These are phyloP conservation scores for Camillea tinctor DNA, from an alignment of 2,329 filamentous ascomycete species.

Conservation along the genomic window DNA sequence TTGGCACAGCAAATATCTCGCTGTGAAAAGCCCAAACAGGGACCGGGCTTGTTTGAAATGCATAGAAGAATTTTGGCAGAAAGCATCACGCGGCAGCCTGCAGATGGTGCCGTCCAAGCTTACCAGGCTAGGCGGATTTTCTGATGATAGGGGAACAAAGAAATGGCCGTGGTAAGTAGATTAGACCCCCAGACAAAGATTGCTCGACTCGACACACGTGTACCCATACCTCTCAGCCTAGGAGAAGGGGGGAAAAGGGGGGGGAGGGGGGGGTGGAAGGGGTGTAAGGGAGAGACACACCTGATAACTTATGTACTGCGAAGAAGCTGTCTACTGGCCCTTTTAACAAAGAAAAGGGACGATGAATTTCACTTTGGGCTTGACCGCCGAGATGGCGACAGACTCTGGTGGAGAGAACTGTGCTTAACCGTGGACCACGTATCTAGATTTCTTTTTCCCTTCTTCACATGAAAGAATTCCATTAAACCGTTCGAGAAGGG, in stretches of 20 bases:
- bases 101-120: conserved; percentile 45
- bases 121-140: conserved; percentile 35
- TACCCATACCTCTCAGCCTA: conserved; percentile 33
- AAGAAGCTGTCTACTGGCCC: conserved; percentile 21
- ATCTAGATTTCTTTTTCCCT: conserved; percentile 21
- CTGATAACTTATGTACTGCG: conserved; percentile 18
- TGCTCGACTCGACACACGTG: conserved; percentile 58
- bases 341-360: conserved; percentile 22
- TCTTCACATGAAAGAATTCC: conserved; percentile 29
- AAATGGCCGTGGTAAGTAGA: conserved; percentile 35
- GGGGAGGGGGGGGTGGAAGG: conserved; percentile 13
- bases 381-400: conserved; percentile 32
- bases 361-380: conserved; percentile 26
- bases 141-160: conserved; percentile 47
- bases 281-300: conserved; percentile 12
- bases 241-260: conserved; percentile 14
- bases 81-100: conserved; percentile 44
- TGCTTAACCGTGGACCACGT: conserved; percentile 35
- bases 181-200: conserved; percentile 36
- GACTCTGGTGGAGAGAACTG: conserved; percentile 33
- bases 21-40: conserved; percentile 40
- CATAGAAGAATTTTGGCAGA: conserved; percentile 40
- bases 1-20: conserved; percentile 43
- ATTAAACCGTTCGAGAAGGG: conserved; percentile 42
- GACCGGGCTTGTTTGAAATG: conserved; percentile 39